phyloP scores from a whole-genome alignment of 1,139 yeast species.

The Lodderomyces theae region DNA sequence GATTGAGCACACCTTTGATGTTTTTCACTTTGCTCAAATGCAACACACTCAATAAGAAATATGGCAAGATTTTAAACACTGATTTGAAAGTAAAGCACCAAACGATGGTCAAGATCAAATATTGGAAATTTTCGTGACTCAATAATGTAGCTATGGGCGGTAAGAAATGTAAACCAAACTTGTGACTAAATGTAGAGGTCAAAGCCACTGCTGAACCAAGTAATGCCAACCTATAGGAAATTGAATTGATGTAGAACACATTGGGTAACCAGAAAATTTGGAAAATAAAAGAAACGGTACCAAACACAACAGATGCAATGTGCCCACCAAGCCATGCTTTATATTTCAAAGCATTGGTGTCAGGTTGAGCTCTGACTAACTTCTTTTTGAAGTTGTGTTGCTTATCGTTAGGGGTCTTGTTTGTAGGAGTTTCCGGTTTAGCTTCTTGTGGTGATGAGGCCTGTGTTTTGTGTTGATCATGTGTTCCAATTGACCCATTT shows the following conservation, averaged over 20 bases:
- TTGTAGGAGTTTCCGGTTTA: constrained; percentile 8
- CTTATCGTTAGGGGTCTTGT: constrained; percentile 6
- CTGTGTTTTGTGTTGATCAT: constrained; percentile 1
- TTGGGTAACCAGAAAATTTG: constrained; percentile 47
- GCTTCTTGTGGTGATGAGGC: constrained; percentile 4
- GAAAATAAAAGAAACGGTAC: constrained; percentile 45
- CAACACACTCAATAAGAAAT: constrained; percentile 51
- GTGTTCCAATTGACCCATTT: constrained; percentile 4
- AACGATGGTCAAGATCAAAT: constrained; percentile 47
- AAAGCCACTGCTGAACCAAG: constrained; percentile 58
- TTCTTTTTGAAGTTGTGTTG: constrained; percentile 25
- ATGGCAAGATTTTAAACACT: constrained; percentile 64
- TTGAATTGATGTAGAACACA: constrained; percentile 41
- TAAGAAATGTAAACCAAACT: constrained; percentile 49
- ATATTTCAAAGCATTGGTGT: constrained; percentile 44
- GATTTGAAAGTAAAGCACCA: constrained; percentile 69
- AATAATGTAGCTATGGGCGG: constrained; percentile 59
- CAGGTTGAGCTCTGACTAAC: constrained; percentile 38
- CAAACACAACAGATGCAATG: constrained; percentile 45
- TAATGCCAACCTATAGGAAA: constrained; percentile 52
- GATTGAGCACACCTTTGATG: constrained; percentile 38
- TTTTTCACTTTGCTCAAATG: constrained; percentile 49
- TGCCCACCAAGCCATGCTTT: constrained; percentile 67
- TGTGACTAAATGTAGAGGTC: constrained; percentile 53
- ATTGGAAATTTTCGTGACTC: constrained; percentile 70